Base-by-base conservation (phyloP, 1,284 basidiomycete genomes). In the Cryptococcus jaspeensis region DNA sequence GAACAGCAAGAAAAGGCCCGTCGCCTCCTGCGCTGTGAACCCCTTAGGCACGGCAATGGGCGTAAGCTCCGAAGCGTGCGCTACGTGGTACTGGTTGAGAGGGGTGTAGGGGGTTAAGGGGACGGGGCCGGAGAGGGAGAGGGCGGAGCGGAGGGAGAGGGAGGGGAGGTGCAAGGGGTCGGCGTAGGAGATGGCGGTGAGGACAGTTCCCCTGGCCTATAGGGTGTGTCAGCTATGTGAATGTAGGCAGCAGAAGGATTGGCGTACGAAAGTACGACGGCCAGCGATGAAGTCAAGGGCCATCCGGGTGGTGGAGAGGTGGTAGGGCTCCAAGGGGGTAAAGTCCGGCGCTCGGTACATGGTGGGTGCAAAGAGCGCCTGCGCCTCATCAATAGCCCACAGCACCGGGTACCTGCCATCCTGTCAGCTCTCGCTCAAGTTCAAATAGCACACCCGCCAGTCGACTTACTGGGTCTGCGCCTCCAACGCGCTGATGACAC, bases 331-430 rank as follows among this genome's bases (percentile, higher is more conserved):
- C 55, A 97, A 84, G 6, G 78, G 68, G 11, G 81, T 78, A 74
- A 86, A 93, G 53, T 88, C 86, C 1, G 90, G 88, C 57, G 92
- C 86, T 41, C 86, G 84, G 79, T 96, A 97, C 18, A 80, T 73
- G 0, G 87, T 84, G 47, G 81, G 82, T 67, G 83, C 80, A 73
- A 90, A 94, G 36, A 96, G 79, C 0, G 88, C 82, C 71, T 96
- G 92, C 66, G 88, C 85, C 64, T 94, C 90, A 69, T 97, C 94
- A 0, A 96, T 78, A 0, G 91, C 92, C 28, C 95, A 78, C 6
- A 97, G 75, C 1, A 96, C 87, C 0, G 93, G 90, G 72, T 80
- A 74, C 51, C 81, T 87, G 52, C 9, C 18, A 23, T n/a, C 15
- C 20, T 13, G 38, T 58, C 44, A 58, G 45, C 38, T 45, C 13